Conservation (phyloP, 345 rosid genomes). For the Hypericum androsaemum region DNA sequence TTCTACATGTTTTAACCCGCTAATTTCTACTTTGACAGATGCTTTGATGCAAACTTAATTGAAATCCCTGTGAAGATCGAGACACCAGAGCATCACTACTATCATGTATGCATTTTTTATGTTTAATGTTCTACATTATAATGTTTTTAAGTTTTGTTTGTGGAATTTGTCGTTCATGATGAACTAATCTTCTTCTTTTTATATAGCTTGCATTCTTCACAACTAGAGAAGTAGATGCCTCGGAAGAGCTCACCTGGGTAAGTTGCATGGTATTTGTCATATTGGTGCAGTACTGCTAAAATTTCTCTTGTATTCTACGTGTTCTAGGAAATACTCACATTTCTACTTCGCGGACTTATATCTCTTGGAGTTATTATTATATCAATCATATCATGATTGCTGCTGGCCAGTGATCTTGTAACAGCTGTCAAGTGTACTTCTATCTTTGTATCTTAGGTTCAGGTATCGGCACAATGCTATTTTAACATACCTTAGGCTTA, state of each 20-base stretch:
- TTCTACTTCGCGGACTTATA: too few relatives aligned
- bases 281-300: too few relatives aligned
- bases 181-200: not conserved
- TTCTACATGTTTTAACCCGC: too few relatives aligned
- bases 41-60: conserved; percentile 75
- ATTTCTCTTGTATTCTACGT: too few relatives aligned
- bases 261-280: conserved; percentile 8
- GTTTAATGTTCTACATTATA: not conserved
- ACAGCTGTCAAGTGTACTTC: too few relatives aligned
- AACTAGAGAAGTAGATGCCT: conserved; percentile 52
- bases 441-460: too few relatives aligned
- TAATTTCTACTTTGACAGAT: conserved; percentile 32
- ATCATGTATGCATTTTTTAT: conserved; percentile 50
- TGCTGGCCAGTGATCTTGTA: too few relatives aligned
- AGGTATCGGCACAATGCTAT: too few relatives aligned
- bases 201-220: conserved; percentile 88
- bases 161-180: not conserved
- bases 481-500: too few relatives aligned
- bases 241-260: conserved; percentile 88
- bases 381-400: too few relatives aligned
- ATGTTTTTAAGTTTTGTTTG: not conserved
- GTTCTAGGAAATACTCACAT: too few relatives aligned
- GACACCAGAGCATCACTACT: conserved; percentile 74
- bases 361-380: too few relatives aligned
- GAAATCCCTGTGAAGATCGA: conserved; percentile 91